A percentile compares a stretch with the other conserved stretches of the same genome.
phyloP scores from a whole-genome alignment of 306 rosid genomes.

The Fagus crenata region DNA sequence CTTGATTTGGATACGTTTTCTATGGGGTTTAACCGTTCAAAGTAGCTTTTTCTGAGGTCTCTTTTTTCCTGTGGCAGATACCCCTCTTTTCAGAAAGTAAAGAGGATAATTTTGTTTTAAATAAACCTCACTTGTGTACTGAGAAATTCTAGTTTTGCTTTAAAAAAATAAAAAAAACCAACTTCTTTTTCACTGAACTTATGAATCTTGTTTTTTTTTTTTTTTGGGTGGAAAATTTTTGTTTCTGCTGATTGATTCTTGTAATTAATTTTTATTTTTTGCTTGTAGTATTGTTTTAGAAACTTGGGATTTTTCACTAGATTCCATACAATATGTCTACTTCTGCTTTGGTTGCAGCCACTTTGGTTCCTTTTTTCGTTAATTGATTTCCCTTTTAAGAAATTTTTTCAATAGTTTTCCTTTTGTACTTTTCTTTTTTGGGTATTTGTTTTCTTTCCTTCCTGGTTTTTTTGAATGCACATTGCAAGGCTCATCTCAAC shows the following conservation, averaged over 20 bases:
- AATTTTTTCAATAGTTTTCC: background rate
- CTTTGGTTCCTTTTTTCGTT: conserved; percentile 17
- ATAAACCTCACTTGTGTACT: no score
- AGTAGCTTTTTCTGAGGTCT: conserved; percentile 41
- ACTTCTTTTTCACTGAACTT: conserved; percentile 16
- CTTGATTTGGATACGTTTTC: conserved; percentile 20
- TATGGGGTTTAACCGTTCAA: conserved; percentile 32
- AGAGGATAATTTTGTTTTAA: background rate
- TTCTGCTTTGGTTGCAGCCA: conserved; percentile 20
- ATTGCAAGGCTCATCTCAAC: background rate
- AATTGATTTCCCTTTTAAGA: background rate
- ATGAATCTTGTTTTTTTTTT: background rate
- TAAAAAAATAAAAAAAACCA: background rate
- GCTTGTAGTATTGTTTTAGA: conserved; percentile 1
- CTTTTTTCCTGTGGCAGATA: conserved; percentile 34
- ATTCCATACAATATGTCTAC: background rate
- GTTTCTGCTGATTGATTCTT: conserved; percentile 16
- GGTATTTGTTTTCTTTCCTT: background rate
- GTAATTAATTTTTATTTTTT: background rate
- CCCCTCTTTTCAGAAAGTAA: conserved; percentile 33
- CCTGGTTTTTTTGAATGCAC: background rate
- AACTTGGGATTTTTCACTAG: conserved; percentile 26
- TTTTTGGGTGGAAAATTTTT: conserved; percentile 4
- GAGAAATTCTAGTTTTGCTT: conserved; percentile 3
- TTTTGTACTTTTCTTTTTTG: conserved; percentile 5